These are phyloP conservation scores for Rheum nobile DNA, from an alignment of 148 eudicot species.

Conservation along the genomic window DNA sequence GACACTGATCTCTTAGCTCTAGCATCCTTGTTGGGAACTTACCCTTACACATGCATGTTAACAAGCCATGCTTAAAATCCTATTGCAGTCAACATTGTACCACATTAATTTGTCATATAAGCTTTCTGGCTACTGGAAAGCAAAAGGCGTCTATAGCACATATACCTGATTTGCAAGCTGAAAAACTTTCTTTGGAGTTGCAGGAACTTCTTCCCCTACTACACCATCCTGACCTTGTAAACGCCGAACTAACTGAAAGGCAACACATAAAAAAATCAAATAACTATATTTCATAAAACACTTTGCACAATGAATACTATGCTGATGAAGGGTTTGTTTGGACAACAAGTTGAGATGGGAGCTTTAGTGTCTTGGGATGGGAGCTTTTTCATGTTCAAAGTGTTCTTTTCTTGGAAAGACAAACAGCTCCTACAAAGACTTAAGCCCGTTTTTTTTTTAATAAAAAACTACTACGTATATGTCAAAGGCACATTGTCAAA, in stretches of 20 bases:
- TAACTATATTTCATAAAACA: background rate
- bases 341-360: background rate
- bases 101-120: background rate
- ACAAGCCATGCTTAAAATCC: background rate
- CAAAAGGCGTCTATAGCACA: background rate
- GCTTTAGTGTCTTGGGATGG: background rate
- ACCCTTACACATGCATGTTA: background rate
- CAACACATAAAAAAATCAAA: background rate
- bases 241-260: constrained; percentile 60
- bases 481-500: no score
- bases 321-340: background rate
- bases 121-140: background rate
- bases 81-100: background rate
- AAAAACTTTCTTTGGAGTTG: constrained; percentile 85
- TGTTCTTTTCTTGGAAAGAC: background rate
- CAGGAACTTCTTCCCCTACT: constrained; percentile 76
- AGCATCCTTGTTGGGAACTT: background rate
- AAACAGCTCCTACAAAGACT: background rate
- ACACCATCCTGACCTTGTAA: constrained; percentile 88
- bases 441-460: no score
- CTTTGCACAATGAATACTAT: background rate
- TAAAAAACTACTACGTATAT: no score
- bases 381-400: background rate
- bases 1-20: background rate
- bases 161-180: constrained; percentile 77